Evolutionary conservation across 2,329 filamentous ascomycete genomes (phyloP), one percentile per base, ranked within the genome.

Genomic region (Xylaria sp.): DNA sequence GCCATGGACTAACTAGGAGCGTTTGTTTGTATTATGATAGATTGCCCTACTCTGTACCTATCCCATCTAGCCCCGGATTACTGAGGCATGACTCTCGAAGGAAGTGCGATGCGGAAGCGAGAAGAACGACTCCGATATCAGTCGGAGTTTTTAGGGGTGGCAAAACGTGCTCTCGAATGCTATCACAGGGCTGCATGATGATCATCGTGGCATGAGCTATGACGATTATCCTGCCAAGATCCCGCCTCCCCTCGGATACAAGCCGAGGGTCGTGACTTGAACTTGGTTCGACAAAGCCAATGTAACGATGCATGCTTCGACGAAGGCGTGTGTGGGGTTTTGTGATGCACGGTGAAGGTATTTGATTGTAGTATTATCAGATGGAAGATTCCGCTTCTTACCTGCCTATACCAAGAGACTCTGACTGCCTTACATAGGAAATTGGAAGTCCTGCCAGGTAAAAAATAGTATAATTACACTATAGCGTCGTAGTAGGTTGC

Each of bases 171-270:
- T 40, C 29, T 51, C 38, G 44, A 51, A 57, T 21, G 17, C 41
- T 46, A 40, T 31, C 21, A 33, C 49, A 59, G 55, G 60, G 60
- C 60, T 62, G 55, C 55, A 51, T 54, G 37, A 62, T 51, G 54
- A 62, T 62, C 27, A 54, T 54, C 54, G 46, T 33, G 41, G 47
- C 29, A 58, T 49, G 23, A 41, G 41, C 48, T 35, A 47, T 35
- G 38, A 46, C 25, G 38, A 41, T 43, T 60, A 38, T 27, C 9
- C 52, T 52, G 58, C 58, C 52, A 56, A 60, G 52, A 52, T 38
- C 37, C n/a, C 46, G 33, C 29, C 29, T 27, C 3, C 3, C 19
- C 9, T 57, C 46, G 35, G 31, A 47, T 29, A 40, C 33, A 46
- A 40, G 46, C 46, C 51, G 40, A 47, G 31, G 29, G n/a, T 47